Percentiles rank a stretch among this genome's conserved stretches.
Evolutionary conservation across 176 grass and related monocot genomes (phyloP).

Genomic region (Leersia perrieri): DNA sequence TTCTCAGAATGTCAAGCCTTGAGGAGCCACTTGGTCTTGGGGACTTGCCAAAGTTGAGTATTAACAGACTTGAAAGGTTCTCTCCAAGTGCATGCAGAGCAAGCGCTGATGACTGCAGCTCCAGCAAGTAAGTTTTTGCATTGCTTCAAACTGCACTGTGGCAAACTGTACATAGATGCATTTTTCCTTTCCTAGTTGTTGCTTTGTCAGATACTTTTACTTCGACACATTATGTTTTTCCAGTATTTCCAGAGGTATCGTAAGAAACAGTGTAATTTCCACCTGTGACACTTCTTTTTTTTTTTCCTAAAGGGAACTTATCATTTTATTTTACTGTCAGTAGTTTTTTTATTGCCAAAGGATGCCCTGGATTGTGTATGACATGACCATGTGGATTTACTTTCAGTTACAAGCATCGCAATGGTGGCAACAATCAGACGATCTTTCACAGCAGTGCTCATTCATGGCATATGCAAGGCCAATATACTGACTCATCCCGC

Average conservation of each 20-base stretch:
- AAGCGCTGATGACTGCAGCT: background rate
- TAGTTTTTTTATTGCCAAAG: background rate
- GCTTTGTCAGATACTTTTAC: too few relatives aligned
- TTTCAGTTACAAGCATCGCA: conserved; percentile 1
- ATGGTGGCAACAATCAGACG: conserved; percentile 2
- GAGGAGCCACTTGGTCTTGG: conserved; percentile 50
- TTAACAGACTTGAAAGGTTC: conserved; percentile 51
- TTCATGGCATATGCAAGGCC: conserved; percentile 25
- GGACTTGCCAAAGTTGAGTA: conserved; percentile 44
- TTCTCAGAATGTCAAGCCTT: conserved; percentile 53
- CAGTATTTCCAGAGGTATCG: background rate
- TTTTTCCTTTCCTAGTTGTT: too few relatives aligned
- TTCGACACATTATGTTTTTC: background rate
- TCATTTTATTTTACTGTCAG: background rate
- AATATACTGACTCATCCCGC: conserved; percentile 21
- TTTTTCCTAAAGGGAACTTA: background rate
- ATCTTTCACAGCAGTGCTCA: conserved; percentile 16
- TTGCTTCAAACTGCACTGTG: too few relatives aligned
- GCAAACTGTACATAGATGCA: background rate
- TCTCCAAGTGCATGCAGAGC: conserved; percentile 29
- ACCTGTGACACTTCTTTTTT: background rate
- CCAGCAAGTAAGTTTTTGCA: conserved; percentile 46
- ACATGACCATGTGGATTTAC: background rate
- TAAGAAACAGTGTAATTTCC: background rate
- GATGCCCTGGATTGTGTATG: background rate